Base-by-base conservation (phyloP, 371 early-diverging fungal genomes). In the Mortierella sp. region DNA sequence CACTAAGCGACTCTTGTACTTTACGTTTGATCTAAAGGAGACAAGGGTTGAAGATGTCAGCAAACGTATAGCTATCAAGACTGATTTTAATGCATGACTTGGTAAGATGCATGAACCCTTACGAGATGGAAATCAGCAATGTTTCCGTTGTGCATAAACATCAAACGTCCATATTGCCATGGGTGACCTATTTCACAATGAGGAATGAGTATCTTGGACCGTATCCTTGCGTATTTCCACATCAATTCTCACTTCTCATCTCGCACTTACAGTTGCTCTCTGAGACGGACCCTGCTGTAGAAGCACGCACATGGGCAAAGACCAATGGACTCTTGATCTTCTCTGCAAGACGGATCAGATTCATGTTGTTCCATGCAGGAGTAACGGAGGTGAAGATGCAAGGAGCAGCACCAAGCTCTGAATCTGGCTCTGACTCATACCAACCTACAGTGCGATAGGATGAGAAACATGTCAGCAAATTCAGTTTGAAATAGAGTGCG, bases 81-180 rank as follows among this genome's bases (percentile, higher is more conserved):
- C 54, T 22, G 3, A 54, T 13, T 54, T 54, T 23, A 31, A 54
- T 28, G n/a, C n/a, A 31, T 31, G 7, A 54, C 54, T 23, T 10
- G 29, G 26, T n/a, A 26, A 23, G 31, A 54, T 28, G 28, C 13
- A 54, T 26, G 12, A 7, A 45, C 15, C 19, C 73, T 64, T 84
- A 89, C 88, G 80, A 88, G 88, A 58, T 88, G 84, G 62, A 95
- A 95, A 61, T 89, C 85, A 53, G 89, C 89, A 68, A 95, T 91
- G 69, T 89, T 86, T 49, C 95, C 95, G 75, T 95, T 94, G 86
- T 95, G 95, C 95, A 95, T 94, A 89, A 92, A 95, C 94, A 95
- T 93, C 28, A 95, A 82, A 45, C 89, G 87, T 37, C 94, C 94
- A 74, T 86, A 89, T 85, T 88, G 84, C 90, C 91, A 93, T 42